These are phyloP conservation scores for Pleurotus cornucopiae DNA, from an alignment of 768 basidiomycete species.

Conservation along the genomic window DNA sequence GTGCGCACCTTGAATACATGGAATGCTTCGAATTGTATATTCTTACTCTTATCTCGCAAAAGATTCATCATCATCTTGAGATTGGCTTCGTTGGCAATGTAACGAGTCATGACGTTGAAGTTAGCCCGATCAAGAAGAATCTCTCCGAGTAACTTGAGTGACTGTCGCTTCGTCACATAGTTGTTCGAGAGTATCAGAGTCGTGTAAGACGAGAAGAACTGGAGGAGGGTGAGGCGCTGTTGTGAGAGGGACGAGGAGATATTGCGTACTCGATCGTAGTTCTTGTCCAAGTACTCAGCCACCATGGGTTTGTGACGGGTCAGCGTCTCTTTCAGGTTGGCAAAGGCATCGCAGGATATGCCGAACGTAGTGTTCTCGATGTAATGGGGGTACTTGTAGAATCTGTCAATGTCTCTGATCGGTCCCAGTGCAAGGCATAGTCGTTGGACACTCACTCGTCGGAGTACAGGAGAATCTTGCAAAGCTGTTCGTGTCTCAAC, in stretches of 20 bases:
- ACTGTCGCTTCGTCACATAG: constrained; percentile 99
- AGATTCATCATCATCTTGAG: constrained; percentile 99
- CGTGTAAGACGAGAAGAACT: constrained; percentile 97
- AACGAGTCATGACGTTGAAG: constrained; percentile 97
- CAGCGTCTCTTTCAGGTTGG: constrained; percentile 95
- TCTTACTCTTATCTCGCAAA: constrained; percentile 96
- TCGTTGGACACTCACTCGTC: constrained; percentile 68
- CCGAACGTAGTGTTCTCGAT: constrained; percentile 98
- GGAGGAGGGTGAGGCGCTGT: constrained; percentile 1
- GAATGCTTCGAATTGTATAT: constrained; percentile 99
- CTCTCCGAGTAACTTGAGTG: constrained; percentile 95
- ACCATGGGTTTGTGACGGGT: constrained; percentile 99
- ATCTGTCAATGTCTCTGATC: constrained; percentile 41
- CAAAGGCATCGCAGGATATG: constrained; percentile 96
- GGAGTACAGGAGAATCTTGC: constrained; percentile 86
- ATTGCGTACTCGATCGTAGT: constrained; percentile 83
- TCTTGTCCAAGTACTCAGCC: constrained; percentile 92
- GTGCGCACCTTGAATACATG: constrained; percentile 95
- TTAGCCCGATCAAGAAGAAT: constrained; percentile 97
- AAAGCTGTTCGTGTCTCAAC: constrained; percentile 87
- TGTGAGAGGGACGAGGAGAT: not conserved
- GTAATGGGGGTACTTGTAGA: constrained; percentile 94
- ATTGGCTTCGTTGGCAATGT: constrained; percentile 93
- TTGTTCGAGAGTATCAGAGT: constrained; percentile 90
- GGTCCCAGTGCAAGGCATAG: not conserved